These are phyloP conservation scores for Aspergillus brasiliensis DNA, from an alignment of 2,329 filamentous ascomycete species.

Conservation along the genomic window DNA sequence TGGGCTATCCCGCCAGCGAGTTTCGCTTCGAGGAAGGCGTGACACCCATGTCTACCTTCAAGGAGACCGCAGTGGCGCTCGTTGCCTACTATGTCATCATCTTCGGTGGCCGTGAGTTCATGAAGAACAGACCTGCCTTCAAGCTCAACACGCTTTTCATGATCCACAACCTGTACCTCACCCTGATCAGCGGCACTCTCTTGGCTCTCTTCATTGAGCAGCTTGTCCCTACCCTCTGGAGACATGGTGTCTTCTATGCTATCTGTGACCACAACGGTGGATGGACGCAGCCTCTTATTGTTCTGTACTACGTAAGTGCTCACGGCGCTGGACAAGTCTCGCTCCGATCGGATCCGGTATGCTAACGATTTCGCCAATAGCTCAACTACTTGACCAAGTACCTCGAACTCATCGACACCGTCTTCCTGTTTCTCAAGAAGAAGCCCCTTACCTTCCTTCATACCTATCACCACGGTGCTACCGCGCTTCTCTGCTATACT, in stretches of 20 bases:
- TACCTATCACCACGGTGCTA: slow-evolving; percentile 98
- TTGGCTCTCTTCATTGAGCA: slow-evolving; percentile 88
- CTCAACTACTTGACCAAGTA: slow-evolving; percentile 99
- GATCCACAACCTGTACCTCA: slow-evolving; percentile 95
- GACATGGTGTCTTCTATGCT: slow-evolving; percentile 81
- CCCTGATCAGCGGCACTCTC: slow-evolving; percentile 76
- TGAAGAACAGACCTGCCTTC: slow-evolving; percentile 83
- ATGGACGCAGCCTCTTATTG: slow-evolving; percentile 90
- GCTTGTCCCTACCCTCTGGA: slow-evolving; percentile 77
- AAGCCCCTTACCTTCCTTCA: slow-evolving; percentile 99
- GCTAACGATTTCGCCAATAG: slow-evolving; percentile 49
- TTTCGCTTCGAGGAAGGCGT: slow-evolving; percentile 80
- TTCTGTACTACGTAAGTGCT: slow-evolving; percentile 88
- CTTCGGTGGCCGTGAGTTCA: slow-evolving; percentile 87
- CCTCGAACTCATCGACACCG: slow-evolving; percentile 89
- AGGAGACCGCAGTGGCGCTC: slow-evolving; percentile 77
- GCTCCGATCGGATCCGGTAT: slow-evolving; percentile 40
- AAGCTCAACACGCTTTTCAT: slow-evolving; percentile 89
- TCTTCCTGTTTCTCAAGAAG: slow-evolving; percentile 99
- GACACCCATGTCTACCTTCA: slow-evolving; percentile 88
- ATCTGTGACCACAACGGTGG: slow-evolving; percentile 79
- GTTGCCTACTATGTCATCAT: slow-evolving; percentile 90
- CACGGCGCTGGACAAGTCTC: not conserved
- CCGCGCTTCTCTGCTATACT: slow-evolving; percentile 95
- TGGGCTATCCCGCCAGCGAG: slow-evolving; percentile 80